Base-by-base conservation (phyloP, 768 basidiomycete species). In the Tephrocybe sp. region DNA sequence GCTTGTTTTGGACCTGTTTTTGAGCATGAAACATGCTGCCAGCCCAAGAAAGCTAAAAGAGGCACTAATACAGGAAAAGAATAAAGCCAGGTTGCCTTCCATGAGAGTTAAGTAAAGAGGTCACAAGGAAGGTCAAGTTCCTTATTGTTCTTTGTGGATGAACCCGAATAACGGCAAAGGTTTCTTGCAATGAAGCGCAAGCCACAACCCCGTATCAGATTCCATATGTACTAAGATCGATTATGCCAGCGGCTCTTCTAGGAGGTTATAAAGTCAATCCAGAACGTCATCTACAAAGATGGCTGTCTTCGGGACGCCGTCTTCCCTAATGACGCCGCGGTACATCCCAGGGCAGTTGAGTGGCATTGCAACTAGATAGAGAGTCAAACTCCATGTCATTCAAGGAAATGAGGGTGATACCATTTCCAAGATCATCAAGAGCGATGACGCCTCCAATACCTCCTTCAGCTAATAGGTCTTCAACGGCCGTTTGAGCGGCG, bases 261-360 rank as follows among this genome's bases (percentile, higher is more conserved):
- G 47, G 2, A 33, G 33, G 9, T 4, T 34, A 34, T 34, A 34
- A n/a, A 34, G 11, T 52, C 23, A 60, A 27, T 58, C 61, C 7
- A 79, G 60, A 13, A 69, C 70, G 41, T 92, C 90, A 53, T 90
- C 88, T 16, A 68, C 68, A 64, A 92, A 91, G 45, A 91, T 88
- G 10, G 88, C 90, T 0, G 84, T 87, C 64, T 79, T 79, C 0
- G 87, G 75, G 7, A 82, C 62, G 9, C 88, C 90, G 50, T 91
- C 86, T 54, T 74, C 69, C 37, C 75, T 69, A 27, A 91, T 81
- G 13, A 90, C 73, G 5, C 90, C 90, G 23, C 90, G 77, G 61
- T 90, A 91, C 90, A 92, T 92, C 7, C 90, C 87, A 16, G 76
- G 69, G 57, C 82, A 87, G 62, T 91, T 91, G 53, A 91, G 62